phyloP scores from a whole-genome alignment of 352 stramenopile genomes.

The Phytophthora kernoviae region DNA sequence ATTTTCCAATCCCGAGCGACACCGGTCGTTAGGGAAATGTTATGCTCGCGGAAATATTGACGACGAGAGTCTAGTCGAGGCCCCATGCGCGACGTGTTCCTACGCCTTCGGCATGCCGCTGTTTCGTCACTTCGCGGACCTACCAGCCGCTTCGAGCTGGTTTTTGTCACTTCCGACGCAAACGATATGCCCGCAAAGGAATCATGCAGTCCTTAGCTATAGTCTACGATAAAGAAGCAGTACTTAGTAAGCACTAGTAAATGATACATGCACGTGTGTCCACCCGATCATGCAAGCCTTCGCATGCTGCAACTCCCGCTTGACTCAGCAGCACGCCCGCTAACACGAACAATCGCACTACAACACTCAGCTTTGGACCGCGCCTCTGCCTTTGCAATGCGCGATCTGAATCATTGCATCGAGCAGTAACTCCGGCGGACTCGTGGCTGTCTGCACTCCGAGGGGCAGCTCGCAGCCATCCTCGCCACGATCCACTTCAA shows the following conservation, averaged over 20 bases:
- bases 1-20: conserved; percentile 21
- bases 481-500: conserved; percentile 22
- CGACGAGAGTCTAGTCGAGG: background rate
- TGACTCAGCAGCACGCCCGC: too few species aligned
- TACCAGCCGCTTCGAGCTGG: background rate
- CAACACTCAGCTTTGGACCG: background rate
- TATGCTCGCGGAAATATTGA: background rate
- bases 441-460: conserved; percentile 4
- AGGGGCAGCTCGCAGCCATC: background rate
- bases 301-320: too few species aligned
- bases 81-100: background rate
- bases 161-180: background rate
- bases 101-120: background rate
- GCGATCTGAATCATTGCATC: background rate
- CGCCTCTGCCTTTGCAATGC: background rate
- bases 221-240: too few species aligned
- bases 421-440: conserved; percentile 1
- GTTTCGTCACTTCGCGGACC: background rate
- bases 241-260: too few species aligned
- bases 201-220: background rate
- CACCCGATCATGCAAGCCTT: too few species aligned
- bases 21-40: background rate
- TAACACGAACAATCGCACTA: too few species aligned
- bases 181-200: background rate
- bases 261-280: too few species aligned